Evolutionary conservation across 371 early-diverging fungal species (phyloP).

Genomic region (Umbelopsis sp.): DNA sequence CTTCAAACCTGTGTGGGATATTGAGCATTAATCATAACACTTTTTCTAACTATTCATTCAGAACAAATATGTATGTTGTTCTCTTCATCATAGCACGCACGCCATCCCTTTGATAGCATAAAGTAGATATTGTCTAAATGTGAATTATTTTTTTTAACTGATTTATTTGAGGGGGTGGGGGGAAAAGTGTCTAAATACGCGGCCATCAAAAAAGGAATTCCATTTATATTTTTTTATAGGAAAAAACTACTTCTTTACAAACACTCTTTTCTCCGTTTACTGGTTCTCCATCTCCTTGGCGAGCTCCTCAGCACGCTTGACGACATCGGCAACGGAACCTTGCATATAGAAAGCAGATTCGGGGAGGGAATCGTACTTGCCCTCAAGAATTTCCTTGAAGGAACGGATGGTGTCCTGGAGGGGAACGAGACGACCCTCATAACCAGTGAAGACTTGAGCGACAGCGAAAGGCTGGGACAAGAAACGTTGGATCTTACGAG

Average conservation of each 20-base stretch:
- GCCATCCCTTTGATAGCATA: too few species aligned
- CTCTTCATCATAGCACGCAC: too few species aligned
- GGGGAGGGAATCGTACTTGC: slow-evolving; percentile 94
- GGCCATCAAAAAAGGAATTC: not conserved
- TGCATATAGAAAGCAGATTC: slow-evolving; percentile 98
- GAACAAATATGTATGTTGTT: not conserved
- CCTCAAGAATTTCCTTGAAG: slow-evolving; percentile 95
- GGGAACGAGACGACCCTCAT: slow-evolving; percentile 93
- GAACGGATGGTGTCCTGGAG: slow-evolving; percentile 96
- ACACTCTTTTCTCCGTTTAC: slow-evolving; percentile 20
- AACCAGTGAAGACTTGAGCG: slow-evolving; percentile 98
- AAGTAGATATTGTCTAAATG: not conserved
- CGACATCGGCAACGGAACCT: slow-evolving; percentile 96
- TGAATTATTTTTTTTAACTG: not conserved
- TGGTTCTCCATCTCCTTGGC: slow-evolving; percentile 64
- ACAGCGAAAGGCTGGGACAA: slow-evolving; percentile 98
- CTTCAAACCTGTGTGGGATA: not conserved
- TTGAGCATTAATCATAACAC: not conserved
- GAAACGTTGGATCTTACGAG: slow-evolving; percentile 95
- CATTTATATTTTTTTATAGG: not conserved
- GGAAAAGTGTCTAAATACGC: slow-evolving; percentile 3
- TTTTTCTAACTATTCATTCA: not conserved
- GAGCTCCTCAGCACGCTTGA: slow-evolving; percentile 91
- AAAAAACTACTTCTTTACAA: too few species aligned
- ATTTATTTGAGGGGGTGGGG: not conserved